Base-by-base conservation (phyloP, 257 asterid species). In the Orobanche coerulescens region DNA sequence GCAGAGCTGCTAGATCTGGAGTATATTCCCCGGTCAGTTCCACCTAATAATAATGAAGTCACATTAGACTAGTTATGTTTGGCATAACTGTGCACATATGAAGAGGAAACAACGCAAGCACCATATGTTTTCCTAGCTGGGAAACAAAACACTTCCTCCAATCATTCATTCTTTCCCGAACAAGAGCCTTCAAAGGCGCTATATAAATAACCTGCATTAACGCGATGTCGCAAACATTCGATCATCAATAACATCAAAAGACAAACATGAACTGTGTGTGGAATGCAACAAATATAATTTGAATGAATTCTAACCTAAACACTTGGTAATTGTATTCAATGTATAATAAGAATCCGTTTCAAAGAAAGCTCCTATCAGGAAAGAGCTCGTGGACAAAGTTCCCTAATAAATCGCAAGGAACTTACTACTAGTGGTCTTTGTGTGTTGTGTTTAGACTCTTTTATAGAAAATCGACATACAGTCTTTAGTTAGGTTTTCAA, bases 1-100 rank as follows among this genome's bases (percentile, higher is more conserved):
- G 78, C 61, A 92, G 84, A 64, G 95, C 95, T 61, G 67, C 65
- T 78, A 92, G 15, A 73, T 92, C 97, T 23, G 98, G 98, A 47
- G 98, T 92, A 70, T 86, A 92, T 64, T 92, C 98, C 71, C 98
- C 98, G 0, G 98, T 92, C 95, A 92, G 81, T 78, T 92, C 98
- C 71, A 88, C 98, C 98, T 92, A 81, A 75, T 14, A 22, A 20
- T 9, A 28, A 75, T 57, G 42, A 74, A 37, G 46, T 50, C 78
- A 60, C 58, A 55, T 75, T 67, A 69, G 62, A 61, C 31, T 31
- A 51, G 50, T 50, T 46, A 66, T 63, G 50, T 46, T 47, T 19
- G 33, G 65, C 37, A 75, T 31, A 47, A 52, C 7, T 58, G 64
- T 36, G 46, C 70, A 67, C 16, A 48, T 51, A 65, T 6, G 59